Base-by-base conservation (phyloP, 257 asterid genomes). In the Anisodus acutangulus region DNA sequence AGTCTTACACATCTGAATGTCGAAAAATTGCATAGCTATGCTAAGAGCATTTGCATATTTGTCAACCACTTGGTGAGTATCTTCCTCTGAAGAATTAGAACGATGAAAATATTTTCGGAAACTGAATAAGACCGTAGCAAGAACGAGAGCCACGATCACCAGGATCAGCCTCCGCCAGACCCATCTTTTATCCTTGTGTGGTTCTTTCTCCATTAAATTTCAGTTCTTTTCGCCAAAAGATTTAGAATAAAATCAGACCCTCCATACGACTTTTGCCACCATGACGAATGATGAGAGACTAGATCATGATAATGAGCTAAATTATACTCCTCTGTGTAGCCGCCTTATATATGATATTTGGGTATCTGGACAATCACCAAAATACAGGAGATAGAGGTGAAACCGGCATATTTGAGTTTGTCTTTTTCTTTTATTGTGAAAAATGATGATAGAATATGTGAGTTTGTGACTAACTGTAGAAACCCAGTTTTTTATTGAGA, bases 1-100 rank as follows among this genome's bases (percentile, higher is more conserved):
- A 45, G 71, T 8, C 70, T 58, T 85, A 93, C 95, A 90, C 84
- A 91, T 93, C 81, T 93, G 95, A 59, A 92, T 89, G 4, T 93
- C 92, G 45, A 91, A 91, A 59, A 93, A 93, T 60, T 88, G 90
- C 89, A 91, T 85, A 26, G 97, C 91, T 16, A 90, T n/a, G 45
- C 72, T 74, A 1, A 91, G 92, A 68, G 95, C 94, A 54, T 86
- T 53, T 39, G 87, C 91, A 70, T 90, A 91, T 85, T 88, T 86
- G 9, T 57, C 82, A 26, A 84, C 85, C 2, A 90, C 9, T 78
- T 78, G 64, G 47, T 26, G 15, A 3, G 58, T 0, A 69, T 57
- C 78, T 0, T 87, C 82, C 13, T 55, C 74, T 59, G 35, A 86
- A 79, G 88, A 85, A n/a, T 57, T 39, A 9, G 13, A 4, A 9